Base-by-base conservation (phyloP, 768 basidiomycete genomes). In the Rhizopogon vinicolor region DNA sequence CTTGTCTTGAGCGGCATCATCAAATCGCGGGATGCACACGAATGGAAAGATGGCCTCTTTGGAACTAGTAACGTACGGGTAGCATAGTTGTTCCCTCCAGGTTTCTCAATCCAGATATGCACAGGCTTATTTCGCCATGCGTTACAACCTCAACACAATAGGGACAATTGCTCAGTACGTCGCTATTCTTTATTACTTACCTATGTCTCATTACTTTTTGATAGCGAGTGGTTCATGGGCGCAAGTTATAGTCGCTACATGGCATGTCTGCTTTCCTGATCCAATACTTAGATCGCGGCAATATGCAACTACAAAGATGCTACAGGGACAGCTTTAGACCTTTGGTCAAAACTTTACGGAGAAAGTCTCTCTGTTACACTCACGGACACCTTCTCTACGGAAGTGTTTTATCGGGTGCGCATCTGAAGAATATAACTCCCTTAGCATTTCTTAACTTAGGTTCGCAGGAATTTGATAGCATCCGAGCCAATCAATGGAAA, bases 321-420 rank as follows among this genome's bases (percentile, higher is more conserved):
- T 18, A 93, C 97, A 66, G 72, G 76, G 0, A 72, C 74, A 10
- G 92, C 93, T 1, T 75, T 98, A 66, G 78, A 87, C 42, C 79
- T 91, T 50, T 99, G 97, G 97, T 91, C 98, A 65, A 71, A 81
- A 45, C 84, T 88, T 41, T 87, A 89, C 62, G 72, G 74, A 5
- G 60, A 73, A 33, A 57, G 63, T 19, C 72, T 84, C 28, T 79
- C 87, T 52, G 81, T 92, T 55, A 93, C 94, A 19, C 75, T 98
- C 35, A 97, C 96, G 13, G 97, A 99, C 71, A 99, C 97, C 0
- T 98, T 97, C 71, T 90, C 94, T 6, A 91, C 90, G 1, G 72
- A 81, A 33, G 85, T 82, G 0, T 98, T 98, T 73, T 94, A 93
- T 76, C 79, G 83, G 73, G 93, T 82, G 65, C 41, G 58, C 16